Evolutionary conservation across 169 alveolate species (phyloP), one percentile per base, ranked within the genome.

Genomic region (Eimeria sp.): DNA sequence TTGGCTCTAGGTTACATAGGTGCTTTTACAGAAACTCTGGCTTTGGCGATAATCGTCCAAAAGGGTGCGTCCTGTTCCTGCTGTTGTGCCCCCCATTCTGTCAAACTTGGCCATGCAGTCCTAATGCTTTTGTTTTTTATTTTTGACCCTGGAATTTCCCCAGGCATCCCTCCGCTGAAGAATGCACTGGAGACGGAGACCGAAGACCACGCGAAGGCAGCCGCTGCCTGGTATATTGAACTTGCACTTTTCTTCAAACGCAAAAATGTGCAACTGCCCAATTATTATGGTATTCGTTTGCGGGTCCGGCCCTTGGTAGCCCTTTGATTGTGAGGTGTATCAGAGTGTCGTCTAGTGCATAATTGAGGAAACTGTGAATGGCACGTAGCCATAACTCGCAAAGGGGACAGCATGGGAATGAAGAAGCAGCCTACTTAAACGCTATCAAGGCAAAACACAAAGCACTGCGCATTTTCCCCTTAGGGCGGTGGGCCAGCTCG

Each of bases 11-110:
- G 99, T 20, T 98, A 98, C 96, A 98, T 99, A 46, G 98, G 99
- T 25, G 99, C 99, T 16, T 99, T 99, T 96, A 98, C 99, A 72
- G 99, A 99, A 91, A 98, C 99, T 13, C 95, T 99, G 74, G 99
- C 99, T 20, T 97, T 98, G 98, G 99, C 99, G 37, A 99, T 99
- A 72, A 98, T 99, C 64, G 99, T 98, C 40, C 98, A 98, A 23
- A 98, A 98, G 91, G 93, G 93, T 87, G 43, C 33, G 40, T 1
- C 56, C 30, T 6, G 18, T 0, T 74, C 18, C 83, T 18, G 0
- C 58, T 0, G 33, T 16, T 37, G 25, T 40, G 30, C 30, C 20
- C 23, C 1, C 20, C 43, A 40, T 6, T n/a, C 20, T 20, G 78
- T 2, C 83, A n/a, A 8, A 9, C 58, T 1, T 30, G 78, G 18